phyloP scores from a whole-genome alignment of 768 basidiomycete species.

The Neoboletus magnificus region DNA sequence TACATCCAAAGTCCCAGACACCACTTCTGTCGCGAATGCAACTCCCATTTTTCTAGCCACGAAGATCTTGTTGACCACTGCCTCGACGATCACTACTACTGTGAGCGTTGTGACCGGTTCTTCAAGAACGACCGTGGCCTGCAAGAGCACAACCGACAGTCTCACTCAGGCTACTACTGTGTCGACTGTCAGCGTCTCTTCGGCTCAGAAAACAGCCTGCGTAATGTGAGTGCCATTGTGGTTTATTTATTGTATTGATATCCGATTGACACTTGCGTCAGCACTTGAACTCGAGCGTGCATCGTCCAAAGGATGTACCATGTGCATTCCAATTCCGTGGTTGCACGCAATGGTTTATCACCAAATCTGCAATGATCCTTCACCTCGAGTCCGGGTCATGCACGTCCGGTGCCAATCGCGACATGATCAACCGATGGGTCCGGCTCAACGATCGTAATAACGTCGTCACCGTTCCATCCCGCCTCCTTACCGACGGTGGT shows the following conservation, averaged over 20 bases:
- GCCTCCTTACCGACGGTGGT: conserved; percentile 40
- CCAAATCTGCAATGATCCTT: conserved; percentile 50
- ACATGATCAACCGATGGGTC: conserved; percentile 35
- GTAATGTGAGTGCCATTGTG: conserved; percentile 3
- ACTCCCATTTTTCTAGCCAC: conserved; percentile 37
- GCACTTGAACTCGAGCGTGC: conserved; percentile 55
- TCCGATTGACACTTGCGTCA: conserved; percentile 9
- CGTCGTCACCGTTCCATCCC: conserved; percentile 54
- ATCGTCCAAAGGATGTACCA: conserved; percentile 38
- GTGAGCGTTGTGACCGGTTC: conserved; percentile 39
- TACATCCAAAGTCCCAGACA: conserved; percentile 49
- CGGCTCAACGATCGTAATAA: conserved; percentile 42
- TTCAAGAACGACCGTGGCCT: conserved; percentile 41
- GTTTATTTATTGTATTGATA: neutral
- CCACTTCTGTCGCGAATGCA: conserved; percentile 51
- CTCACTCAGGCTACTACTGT: conserved; percentile 46
- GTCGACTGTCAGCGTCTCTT: conserved; percentile 43
- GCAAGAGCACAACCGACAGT: conserved; percentile 47
- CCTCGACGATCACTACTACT: conserved; percentile 39
- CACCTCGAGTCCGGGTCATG: conserved; percentile 66
- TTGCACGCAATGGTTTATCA: conserved; percentile 50
- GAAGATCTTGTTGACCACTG: conserved; percentile 42
- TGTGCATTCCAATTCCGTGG: conserved; percentile 34
- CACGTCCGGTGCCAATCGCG: conserved; percentile 44
- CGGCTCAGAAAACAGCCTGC: conserved; percentile 19